Base-by-base conservation (phyloP, 768 basidiomycete species). In the Leccinum boreale region DNA sequence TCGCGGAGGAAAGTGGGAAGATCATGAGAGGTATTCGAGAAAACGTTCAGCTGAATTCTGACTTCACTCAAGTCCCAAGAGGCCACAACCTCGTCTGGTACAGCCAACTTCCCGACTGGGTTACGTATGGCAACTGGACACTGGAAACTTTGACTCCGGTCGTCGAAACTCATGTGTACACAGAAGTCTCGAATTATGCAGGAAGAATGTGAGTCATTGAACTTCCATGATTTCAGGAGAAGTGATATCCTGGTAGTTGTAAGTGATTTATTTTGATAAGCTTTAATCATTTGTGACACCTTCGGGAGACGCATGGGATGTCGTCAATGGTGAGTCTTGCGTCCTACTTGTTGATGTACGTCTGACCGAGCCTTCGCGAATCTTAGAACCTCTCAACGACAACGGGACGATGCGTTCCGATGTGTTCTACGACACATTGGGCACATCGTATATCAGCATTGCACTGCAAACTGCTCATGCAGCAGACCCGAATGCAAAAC, bases 331-430 rank as follows among this genome's bases (percentile, higher is more conserved):
- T 59, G 6, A 3, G 58, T 54, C 19, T 23, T 28, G 17, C 15
- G 28, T 10, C n/a, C 8, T 9, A 15, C 28, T 39, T 2, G 11
- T 7, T 55, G 12, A 7, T 35, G 10, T n/a, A 28, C 11, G 15
- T 52, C 33, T 59, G 21, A 53, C 8, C 14, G 9, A 35, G 28
- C 33, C 19, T 36, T 26, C 15, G 5, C 11, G 35, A 9, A 19
- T 50, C 19, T 28, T 29, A 65, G 62, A 67, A 45, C 57, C 66
- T 29, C 42, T 67, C 73, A 81, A 84, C 61, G 85, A 85, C 31
- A 77, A 85, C 61, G 84, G 85, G 19, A 83, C 81, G 9, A 83
- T 74, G 70, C 79, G 84, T 45, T 55, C 70, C 19, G 72, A 78
- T 53, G 76, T 86, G 15, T 86, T 84, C 73, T 83, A 75, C 71